Conservation (phyloP, 1,284 basidiomycete species). For the Volvariella surrecta region DNA sequence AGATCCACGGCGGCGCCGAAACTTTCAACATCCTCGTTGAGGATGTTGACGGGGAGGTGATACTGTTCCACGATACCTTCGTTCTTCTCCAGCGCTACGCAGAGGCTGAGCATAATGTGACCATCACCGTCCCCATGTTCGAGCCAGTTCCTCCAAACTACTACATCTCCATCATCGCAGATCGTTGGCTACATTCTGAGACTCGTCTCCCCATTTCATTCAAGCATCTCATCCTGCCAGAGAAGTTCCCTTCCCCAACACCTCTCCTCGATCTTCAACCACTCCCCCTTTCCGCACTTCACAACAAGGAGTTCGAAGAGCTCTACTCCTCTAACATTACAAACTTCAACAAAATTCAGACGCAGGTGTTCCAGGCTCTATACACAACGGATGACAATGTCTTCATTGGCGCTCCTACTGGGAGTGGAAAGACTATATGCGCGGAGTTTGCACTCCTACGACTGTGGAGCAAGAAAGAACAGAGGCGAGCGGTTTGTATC, state of each 20-base stretch:
- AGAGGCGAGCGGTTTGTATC: constrained; percentile 88
- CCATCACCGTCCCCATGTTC: constrained; percentile 92
- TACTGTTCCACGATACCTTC: constrained; percentile 93
- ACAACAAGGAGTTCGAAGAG: constrained; percentile 85
- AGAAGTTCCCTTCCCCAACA: constrained; percentile 93
- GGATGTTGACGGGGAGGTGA: constrained; percentile 94
- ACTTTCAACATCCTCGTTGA: constrained; percentile 92
- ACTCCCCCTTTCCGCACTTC: constrained; percentile 83
- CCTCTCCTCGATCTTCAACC: constrained; percentile 90
- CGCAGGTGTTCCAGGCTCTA: constrained; percentile 96
- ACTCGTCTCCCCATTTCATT: constrained; percentile 94
- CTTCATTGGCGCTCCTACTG: constrained; percentile 93
- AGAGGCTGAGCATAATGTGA: constrained; percentile 89
- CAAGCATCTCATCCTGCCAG: constrained; percentile 95
- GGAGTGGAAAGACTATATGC: constrained; percentile 95
- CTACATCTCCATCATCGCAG: constrained; percentile 92
- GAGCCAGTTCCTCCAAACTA: constrained; percentile 98
- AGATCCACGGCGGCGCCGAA: constrained; percentile 84
- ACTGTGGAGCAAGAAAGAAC: constrained; percentile 83
- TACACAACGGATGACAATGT: constrained; percentile 96
- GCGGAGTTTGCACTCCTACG: constrained; percentile 93
- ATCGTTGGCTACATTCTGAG: constrained; percentile 94
- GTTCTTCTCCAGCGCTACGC: constrained; percentile 88
- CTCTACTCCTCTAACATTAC: constrained; percentile 76
- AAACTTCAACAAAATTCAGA: constrained; percentile 98